A percentile compares a stretch with the other conserved stretches of the same genome.
These are phyloP conservation scores for Lichtheimia corymbifera DNA, from an alignment of 371 early-diverging fungal genomes.

Conservation along the genomic window DNA sequence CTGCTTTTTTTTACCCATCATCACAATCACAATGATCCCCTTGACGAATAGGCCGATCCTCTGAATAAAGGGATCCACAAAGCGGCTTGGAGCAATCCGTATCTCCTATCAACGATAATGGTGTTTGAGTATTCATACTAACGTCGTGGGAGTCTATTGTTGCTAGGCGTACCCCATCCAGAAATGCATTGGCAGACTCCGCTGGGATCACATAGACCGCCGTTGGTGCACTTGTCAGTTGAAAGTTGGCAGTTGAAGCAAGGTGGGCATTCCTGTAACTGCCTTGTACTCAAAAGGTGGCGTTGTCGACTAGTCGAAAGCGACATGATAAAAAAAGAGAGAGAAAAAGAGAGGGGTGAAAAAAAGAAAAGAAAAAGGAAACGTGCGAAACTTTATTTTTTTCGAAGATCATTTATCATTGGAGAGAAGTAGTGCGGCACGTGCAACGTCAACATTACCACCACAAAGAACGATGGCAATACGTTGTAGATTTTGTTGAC, in stretches of 20 bases:
- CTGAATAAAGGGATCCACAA: slow-evolving; percentile 43
- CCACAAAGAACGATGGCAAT: slow-evolving; percentile 49
- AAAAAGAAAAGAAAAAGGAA: neutral
- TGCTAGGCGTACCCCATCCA: slow-evolving; percentile 45
- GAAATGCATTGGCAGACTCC: slow-evolving; percentile 40
- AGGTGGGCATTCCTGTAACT: slow-evolving; percentile 40
- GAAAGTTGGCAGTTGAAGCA: slow-evolving; percentile 51
- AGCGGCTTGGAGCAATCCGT: slow-evolving; percentile 42
- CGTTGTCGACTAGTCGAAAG: neutral
- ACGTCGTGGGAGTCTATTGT: neutral
- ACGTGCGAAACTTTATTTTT: too few relatives aligned
- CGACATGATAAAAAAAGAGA: too few relatives aligned
- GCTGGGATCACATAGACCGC: slow-evolving; percentile 39
- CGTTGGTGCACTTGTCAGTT: slow-evolving; percentile 40
- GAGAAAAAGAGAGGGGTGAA: neutral
- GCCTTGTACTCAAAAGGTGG: slow-evolving; percentile 11
- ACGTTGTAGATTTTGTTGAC: slow-evolving; percentile 15
- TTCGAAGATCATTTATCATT: too few relatives aligned
- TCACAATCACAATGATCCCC: slow-evolving; percentile 44
- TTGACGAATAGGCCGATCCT: slow-evolving; percentile 28
- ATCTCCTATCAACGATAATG: slow-evolving; percentile 22
- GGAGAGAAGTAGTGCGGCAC: slow-evolving; percentile 24
- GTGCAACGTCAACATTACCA: slow-evolving; percentile 42
- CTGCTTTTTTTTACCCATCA: slow-evolving; percentile 30
- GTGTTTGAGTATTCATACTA: neutral